Base-by-base conservation (phyloP, 768 basidiomycete species). In the Dacryopinax primogenitus region DNA sequence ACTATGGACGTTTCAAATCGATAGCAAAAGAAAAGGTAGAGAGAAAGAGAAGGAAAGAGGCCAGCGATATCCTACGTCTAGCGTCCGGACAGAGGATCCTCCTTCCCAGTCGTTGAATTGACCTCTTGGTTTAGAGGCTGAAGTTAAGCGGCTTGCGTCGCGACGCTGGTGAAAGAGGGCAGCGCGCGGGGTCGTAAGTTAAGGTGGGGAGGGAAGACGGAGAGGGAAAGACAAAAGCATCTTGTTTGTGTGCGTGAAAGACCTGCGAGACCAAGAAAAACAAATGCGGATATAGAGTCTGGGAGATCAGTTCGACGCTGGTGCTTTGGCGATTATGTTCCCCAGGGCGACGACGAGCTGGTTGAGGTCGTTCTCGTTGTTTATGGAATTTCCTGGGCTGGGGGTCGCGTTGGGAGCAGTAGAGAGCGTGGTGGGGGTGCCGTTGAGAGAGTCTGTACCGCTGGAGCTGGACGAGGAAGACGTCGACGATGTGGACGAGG, bases 301-400 rank as follows among this genome's bases (percentile, higher is more conserved):
- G 13, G 26, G 51, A 32, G 26, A 9, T 58, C 32, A 44, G 18
- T 30, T 32, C 51, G 51, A 32, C 13, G 51, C 26, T 6, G 51
- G 51, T 26, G 51, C 51, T 32, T 58, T 58, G 51, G 51, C 51
- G 26, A 58, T 58, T 23, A 58, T 58, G 51, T 58, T 58, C 13
- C 51, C 51, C 51, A 58, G 51, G 6, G 51, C 51, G 21, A 58
- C 51, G 21, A 58, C 30, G 51, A 58, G 51, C 51, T 58, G 51
- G 51, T 58, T 58, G 51, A 58, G 23, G 51, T 30, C 51, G 9
- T 30, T 9, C 51, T 58, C 51, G 51, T 58, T 58, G 51, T 58
- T 58, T 23, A 58, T 32, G 51, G 37, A 11, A n/a, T 28, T 58
- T 23, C 15, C 23, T 7, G 30, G 3, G 51, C 4, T 6, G 51